Evolutionary conservation across 257 asterid species (phyloP), one percentile per base, ranked within the genome.

Genomic region (Buddleja alternifolia): DNA sequence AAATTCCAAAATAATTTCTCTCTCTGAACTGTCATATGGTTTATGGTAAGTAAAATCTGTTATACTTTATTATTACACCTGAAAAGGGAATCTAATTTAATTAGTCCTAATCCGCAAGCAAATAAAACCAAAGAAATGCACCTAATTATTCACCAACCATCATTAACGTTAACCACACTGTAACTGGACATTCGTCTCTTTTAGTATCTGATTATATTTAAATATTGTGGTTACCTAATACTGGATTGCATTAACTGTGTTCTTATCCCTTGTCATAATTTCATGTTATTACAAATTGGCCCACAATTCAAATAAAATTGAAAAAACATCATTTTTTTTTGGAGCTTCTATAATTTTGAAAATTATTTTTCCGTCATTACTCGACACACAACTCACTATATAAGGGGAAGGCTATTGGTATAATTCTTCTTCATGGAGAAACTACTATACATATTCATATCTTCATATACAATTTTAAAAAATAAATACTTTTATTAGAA

Each of bases 91-190:
- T 67, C 54, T 40, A 67, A 62, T 59, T 69, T 20, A 77, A 63
- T 67, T 39, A 2, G 71, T 16, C 60, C 51, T 44, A 59, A 76
- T 71, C 74, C 62, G 4, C 4, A 53, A 24, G 4, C 64, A 23
- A 58, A 24, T 34, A 7, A 73, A 51, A 77, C 39, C n/a, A 12
- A 16, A 56, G 69, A 2, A 41, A 68, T 51, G 50, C 78, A 73
- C 73, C 69, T 77, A 63, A 77, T 68, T 57, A 60, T 77, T 34
- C 60, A 71, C 44, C 60, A 52, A 76, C 60, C 32, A 54, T 40
- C 48, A 76, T 62, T 63, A 63, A 68, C 55, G 44, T 5, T 50
- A 66, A 11, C 54, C 23, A 7, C 32, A 52, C 55, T 23, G 37
- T n/a, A 40, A 32, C 24, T 29, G 57, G 65, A 15, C 63, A 39